Evolutionary conservation across 176 grass and related monocot genomes (phyloP), one percentile per base, ranked within the genome.

Genomic region (Triticum monococcum): DNA sequence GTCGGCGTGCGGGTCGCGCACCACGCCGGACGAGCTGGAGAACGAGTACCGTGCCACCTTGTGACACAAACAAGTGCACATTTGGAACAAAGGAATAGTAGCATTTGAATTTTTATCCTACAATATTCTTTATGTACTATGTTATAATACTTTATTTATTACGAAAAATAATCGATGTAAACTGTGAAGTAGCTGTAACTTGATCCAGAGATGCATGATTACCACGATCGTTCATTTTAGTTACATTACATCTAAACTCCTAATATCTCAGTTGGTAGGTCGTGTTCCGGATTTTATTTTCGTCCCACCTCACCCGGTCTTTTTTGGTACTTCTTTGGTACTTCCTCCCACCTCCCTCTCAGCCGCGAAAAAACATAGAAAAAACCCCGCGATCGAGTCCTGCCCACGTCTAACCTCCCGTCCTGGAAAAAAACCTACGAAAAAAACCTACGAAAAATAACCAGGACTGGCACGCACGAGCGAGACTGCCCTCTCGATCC

Each of bases 11-110:
- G 84, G 83, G 62, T 89, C 90, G 89, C 92, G 94, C 78, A 95
- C 96, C 36, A 86, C 89, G 81, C 96, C 96, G 35, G 81, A 87
- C 25, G 75, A 79, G 23, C 80, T 94, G 23, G 94, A 98, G 85
- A 83, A 75, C 68, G 92, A 88, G 18, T 89, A 92, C 40, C 69
- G 77, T 25, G 52, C 82, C 52, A 71, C 86, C 0, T 85, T 88
- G 77, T 91, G 81, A 91, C 86, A 77, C 3, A 46, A 5, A 81
- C 1, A 46, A 12, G 28, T 24, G 60, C 36, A 76, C 8, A 62
- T 36, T 36, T 45, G 68, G 22, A 79, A 33, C 20, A 46, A 71
- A 79, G 69, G 0, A 40, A 37, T 28, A 37, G 35, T 20, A 37
- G 45, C 20, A 77, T 46, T 77, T 89, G 2, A 41, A 30, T 74